A percentile compares a stretch with the other conserved stretches of the same genome.
Conservation (phyloP, 2,329 filamentous ascomycete species). For the Fusarium papillatum region DNA sequence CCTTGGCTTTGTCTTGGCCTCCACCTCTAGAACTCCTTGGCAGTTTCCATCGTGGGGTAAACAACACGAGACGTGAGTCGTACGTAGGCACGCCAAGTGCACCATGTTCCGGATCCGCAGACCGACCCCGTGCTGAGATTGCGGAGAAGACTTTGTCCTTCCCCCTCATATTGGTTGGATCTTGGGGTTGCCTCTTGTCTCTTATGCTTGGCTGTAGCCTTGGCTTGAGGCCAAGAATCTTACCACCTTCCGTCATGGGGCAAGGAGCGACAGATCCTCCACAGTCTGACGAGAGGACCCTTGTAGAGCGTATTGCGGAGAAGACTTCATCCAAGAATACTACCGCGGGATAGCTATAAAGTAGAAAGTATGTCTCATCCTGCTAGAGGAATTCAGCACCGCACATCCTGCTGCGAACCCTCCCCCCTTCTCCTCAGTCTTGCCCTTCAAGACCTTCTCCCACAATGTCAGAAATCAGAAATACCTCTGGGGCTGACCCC, state of each 20-base stretch:
- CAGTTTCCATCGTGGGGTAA: neutral
- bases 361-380: neutral
- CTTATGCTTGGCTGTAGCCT: constrained; percentile 15
- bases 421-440: neutral
- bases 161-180: constrained; percentile 3
- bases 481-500: constrained; percentile 3
- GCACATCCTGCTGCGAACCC: neutral
- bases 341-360: constrained; percentile 16
- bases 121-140: neutral
- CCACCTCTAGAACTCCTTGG: neutral
- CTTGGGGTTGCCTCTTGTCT: constrained; percentile 1
- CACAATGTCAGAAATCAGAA: constrained; percentile 27
- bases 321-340: constrained; percentile 1
- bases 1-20: constrained; percentile 14
- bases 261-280: constrained; percentile 18
- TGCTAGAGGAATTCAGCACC: neutral
- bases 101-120: neutral
- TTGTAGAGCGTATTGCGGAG: constrained; percentile 11
- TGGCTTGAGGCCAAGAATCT: constrained; percentile 25
- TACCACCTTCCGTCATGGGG: constrained; percentile 25
- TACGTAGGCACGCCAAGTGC: neutral
- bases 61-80: neutral
- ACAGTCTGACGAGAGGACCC: constrained; percentile 21
- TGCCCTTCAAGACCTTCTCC: neutral
- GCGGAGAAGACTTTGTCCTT: neutral